Evolutionary conservation across 169 alveolate species (phyloP).

Genomic region (Eimeria tenella): DNA sequence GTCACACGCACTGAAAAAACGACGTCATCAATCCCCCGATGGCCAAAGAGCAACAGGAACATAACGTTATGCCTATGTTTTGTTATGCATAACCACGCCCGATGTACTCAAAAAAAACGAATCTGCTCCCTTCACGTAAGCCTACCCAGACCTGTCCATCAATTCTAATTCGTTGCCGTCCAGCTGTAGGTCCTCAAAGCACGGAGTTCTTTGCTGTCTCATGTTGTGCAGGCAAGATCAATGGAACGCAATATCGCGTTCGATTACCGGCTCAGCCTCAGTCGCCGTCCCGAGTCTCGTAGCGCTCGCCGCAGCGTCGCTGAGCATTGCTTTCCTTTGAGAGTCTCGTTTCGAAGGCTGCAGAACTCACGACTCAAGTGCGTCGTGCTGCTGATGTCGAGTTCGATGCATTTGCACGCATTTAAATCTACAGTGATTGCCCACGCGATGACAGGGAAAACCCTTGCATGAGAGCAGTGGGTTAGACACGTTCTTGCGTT

Average conservation of each 20-base stretch:
- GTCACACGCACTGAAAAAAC: neutral
- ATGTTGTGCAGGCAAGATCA: neutral
- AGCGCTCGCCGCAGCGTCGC: slow-evolving; percentile 3
- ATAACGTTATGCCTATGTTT: neutral
- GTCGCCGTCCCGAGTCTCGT: neutral
- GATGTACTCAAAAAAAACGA: neutral
- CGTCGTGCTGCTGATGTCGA: no score
- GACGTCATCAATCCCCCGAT: no score
- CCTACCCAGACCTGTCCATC: neutral
- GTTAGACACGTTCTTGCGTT: no score
- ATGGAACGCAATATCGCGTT: neutral
- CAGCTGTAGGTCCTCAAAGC: neutral
- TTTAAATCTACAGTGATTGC: no score
- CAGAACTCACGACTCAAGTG: no score
- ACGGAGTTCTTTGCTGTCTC: neutral
- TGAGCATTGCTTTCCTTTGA: neutral
- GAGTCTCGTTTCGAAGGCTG: no score
- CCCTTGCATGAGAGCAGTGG: no score
- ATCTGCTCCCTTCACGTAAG: slow-evolving; percentile 41
- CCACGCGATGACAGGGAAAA: no score
- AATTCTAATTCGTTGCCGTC: no score
- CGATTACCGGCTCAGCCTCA: slow-evolving; percentile 1
- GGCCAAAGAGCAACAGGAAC: no score
- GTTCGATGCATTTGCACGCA: no score
- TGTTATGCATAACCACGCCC: slow-evolving; percentile 35